Evolutionary conservation across 2,329 filamentous ascomycete genomes (phyloP).

Genomic region (Cadophora sp.): DNA sequence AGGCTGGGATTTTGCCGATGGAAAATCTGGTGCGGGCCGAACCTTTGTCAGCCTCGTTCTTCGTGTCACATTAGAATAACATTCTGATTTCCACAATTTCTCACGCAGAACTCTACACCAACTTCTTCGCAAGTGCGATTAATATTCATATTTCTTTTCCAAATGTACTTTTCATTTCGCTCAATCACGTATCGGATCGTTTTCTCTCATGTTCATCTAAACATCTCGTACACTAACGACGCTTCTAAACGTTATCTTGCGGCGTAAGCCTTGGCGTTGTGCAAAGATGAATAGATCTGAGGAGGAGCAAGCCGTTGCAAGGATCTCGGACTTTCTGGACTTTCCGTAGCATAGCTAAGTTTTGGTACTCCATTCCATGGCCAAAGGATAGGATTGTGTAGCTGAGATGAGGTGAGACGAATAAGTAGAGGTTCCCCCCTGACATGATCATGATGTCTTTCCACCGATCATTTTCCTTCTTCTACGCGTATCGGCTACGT

Average conservation of each 20-base stretch:
- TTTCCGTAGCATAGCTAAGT: neutral
- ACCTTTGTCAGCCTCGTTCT: neutral
- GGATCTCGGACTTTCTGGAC: neutral
- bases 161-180: too few relatives aligned
- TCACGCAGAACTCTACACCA: neutral
- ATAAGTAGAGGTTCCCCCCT: neutral
- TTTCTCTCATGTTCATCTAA: neutral
- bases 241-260: neutral
- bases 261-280: neutral
- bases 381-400: neutral
- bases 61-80: neutral
- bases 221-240: neutral
- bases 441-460: neutral
- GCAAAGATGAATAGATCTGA: neutral
- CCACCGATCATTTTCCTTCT: neutral
- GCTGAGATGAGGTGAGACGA: neutral
- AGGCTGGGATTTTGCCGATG: conserved; percentile 12
- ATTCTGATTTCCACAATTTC: neutral
- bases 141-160: too few relatives aligned
- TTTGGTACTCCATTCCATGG: neutral
- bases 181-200: too few relatives aligned
- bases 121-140: neutral
- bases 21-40: conserved; percentile 14
- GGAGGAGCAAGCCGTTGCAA: neutral
- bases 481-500: neutral